A percentile compares a stretch with the other conserved stretches of the same genome.
Evolutionary conservation across 129 eudicot genomes (phyloP).

Genomic region (Rutidosis leptorrhynchoides): DNA sequence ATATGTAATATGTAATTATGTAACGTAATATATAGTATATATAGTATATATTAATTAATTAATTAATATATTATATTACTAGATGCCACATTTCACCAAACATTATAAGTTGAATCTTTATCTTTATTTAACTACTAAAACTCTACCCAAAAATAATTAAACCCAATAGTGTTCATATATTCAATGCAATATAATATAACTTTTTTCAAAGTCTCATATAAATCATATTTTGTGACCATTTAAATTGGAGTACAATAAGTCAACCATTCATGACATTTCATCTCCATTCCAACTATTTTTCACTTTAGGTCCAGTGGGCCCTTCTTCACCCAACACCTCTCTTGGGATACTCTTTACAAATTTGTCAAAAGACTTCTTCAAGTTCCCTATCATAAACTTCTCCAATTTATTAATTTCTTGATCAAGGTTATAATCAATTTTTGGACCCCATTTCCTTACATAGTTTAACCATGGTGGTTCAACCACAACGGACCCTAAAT

Average conservation of each 20-base stretch:
- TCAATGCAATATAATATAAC: too few relatives aligned
- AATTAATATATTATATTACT: background rate
- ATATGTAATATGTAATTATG: too few relatives aligned
- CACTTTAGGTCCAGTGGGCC: conserved; percentile 85
- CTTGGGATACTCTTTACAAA: conserved; percentile 49
- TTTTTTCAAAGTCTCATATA: background rate
- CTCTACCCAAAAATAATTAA: background rate
- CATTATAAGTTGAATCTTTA: too few relatives aligned
- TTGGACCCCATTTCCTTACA: conserved; percentile 89
- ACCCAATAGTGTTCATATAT: background rate
- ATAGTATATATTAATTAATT: too few relatives aligned
- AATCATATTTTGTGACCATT: background rate
- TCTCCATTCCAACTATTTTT: conserved; percentile 82
- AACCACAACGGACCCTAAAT: conserved; percentile 34
- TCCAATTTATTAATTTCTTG: conserved; percentile 50
- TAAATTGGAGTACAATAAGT: background rate
- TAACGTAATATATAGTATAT: too few relatives aligned
- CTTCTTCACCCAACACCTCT: conserved; percentile 78
- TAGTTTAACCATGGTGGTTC: conserved; percentile 80
- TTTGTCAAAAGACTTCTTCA: conserved; percentile 40
- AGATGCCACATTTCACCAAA: too few relatives aligned
- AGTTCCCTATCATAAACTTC: conserved; percentile 45
- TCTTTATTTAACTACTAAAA: too few relatives aligned
- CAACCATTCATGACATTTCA: conserved; percentile 29
- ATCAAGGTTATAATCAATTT: conserved; percentile 44